A percentile compares a stretch with the other conserved stretches of the same genome.
phyloP scores from a whole-genome alignment of 78 protist genomes.

The Dictyostelium citrinum region DNA sequence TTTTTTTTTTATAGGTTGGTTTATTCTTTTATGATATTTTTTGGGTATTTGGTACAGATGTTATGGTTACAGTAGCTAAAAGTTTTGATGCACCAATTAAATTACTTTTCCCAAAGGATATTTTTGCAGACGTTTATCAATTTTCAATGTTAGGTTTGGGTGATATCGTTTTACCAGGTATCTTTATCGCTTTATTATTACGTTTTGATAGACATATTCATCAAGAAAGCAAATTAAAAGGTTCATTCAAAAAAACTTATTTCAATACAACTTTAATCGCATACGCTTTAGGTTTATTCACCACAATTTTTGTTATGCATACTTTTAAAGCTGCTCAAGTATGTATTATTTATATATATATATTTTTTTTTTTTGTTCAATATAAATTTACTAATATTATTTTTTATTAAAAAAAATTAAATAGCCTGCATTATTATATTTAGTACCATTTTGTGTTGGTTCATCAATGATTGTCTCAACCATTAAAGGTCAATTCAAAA shows the following conservation, averaged over 20 bases:
- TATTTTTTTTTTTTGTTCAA: too few relatives aligned
- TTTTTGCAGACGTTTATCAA: slow-evolving; percentile 53
- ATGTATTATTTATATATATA: background rate
- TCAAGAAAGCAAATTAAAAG: background rate
- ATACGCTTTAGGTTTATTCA: slow-evolving; percentile 85
- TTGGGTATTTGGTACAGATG: slow-evolving; percentile 97
- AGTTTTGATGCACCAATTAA: slow-evolving; percentile 96
- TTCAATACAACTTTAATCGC: slow-evolving; percentile 69
- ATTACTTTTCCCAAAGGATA: slow-evolving; percentile 88
- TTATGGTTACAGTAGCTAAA: slow-evolving; percentile 96
- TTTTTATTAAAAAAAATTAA: too few relatives aligned
- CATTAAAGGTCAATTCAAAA: slow-evolving; percentile 51
- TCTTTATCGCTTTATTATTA: slow-evolving; percentile 89
- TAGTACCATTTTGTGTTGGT: slow-evolving; percentile 88
- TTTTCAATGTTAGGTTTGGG: slow-evolving; percentile 97
- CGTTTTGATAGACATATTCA: slow-evolving; percentile 80
- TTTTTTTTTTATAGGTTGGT: slow-evolving; percentile 51
- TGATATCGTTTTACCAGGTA: slow-evolving; percentile 97
- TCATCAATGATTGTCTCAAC: slow-evolving; percentile 24
- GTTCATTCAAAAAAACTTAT: slow-evolving; percentile 58
- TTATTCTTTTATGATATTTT: slow-evolving; percentile 95
- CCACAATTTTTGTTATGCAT: slow-evolving; percentile 92
- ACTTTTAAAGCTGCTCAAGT: slow-evolving; percentile 93
- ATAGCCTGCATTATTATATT: slow-evolving; percentile 94
- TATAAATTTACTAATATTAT: background rate